Evolutionary conservation across 2,329 filamentous ascomycete genomes (phyloP).

Genomic region (Plenodomus biglobosus): DNA sequence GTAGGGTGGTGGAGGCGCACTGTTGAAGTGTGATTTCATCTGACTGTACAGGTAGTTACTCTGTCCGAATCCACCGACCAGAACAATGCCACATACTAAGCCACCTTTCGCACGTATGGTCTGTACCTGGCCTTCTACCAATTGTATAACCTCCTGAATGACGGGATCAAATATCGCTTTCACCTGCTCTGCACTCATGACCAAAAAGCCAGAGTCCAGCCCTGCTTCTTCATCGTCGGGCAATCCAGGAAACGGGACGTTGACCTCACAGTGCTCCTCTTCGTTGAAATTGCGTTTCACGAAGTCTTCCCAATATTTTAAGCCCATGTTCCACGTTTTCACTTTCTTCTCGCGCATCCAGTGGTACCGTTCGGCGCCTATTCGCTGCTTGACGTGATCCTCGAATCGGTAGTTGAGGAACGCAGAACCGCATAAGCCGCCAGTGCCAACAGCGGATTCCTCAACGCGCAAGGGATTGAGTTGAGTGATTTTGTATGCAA

Average conservation of each 20-base stretch:
- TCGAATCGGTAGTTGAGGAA: conserved; percentile 82
- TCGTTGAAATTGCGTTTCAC: conserved; percentile 83
- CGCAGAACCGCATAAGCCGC: conserved; percentile 74
- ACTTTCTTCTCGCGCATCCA: conserved; percentile 76
- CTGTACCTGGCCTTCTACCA: conserved; percentile 50
- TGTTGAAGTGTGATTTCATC: conserved; percentile 68
- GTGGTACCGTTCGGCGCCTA: conserved; percentile 68
- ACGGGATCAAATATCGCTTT: conserved; percentile 77
- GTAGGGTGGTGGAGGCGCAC: conserved; percentile 56
- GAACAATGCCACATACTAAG: conserved; percentile 65
- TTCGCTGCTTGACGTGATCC: conserved; percentile 68
- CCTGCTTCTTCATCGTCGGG: conserved; percentile 75
- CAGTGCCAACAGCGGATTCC: conserved; percentile 77
- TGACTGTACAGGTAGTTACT: conserved; percentile 71
- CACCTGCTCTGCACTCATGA: conserved; percentile 69
- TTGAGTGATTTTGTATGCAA: conserved; percentile 79
- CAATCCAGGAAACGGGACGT: conserved; percentile 75
- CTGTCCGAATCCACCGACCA: conserved; percentile 81
- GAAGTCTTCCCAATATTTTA: conserved; percentile 81
- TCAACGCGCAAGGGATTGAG: conserved; percentile 71
- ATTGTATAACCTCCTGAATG: conserved; percentile 56
- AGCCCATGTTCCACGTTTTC: conserved; percentile 72
- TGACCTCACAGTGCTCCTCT: conserved; percentile 74
- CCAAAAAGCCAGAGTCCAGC: conserved; percentile 73
- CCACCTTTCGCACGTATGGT: conserved; percentile 45